Base-by-base conservation (phyloP, 176 grass and related monocot species). In the Juncus inflexus region DNA sequence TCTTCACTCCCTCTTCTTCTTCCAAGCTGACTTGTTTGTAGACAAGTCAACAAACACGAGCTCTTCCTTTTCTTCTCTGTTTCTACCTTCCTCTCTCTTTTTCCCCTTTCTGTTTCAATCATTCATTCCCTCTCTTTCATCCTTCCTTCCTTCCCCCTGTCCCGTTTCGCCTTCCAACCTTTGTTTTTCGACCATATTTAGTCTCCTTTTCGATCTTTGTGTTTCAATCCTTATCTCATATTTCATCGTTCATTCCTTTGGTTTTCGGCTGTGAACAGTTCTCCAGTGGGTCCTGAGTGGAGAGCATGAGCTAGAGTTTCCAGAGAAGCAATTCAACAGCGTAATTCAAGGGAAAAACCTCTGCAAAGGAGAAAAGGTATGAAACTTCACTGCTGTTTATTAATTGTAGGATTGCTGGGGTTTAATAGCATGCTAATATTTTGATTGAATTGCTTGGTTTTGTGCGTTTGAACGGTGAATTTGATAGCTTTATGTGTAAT, bases 201-300 rank as follows among this genome's bases (percentile, higher is more conserved):
- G 19, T 28, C 19, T 28, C 19, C 19, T 28, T 28, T 28, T 28
- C 64, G 6, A 66, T 12, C 43, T 12, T 52, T n/a, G n/a, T n/a
- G n/a, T n/a, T n/a, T n/a, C n/a, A n/a, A n/a, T n/a, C 7, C 63
- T 3, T 37, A n/a, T 9, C 42, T 35, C n/a, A n/a, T n/a, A n/a
- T n/a, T 66, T 52, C 14, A n/a, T 19, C 43, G 7, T 9, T 35
- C 6, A 1, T 40, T 52, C 10, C 12, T 19, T 15, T 12, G 49
- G 0, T 52, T 40, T 37, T 40, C 35, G 11, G 43, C 40, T 35
- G 35, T 52, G 19, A 9, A 47, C 43, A 47, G 37, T 15, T 55
- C 66, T 70, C 66, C 52, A 37, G 52, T 71, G 38, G 12, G 38
- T 59, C 53, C 2, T 7, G 4, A 59, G 52, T 71, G 67, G 67